These are phyloP conservation scores for Combretum micranthum DNA, from an alignment of 345 rosid genomes.

Conservation along the genomic window DNA sequence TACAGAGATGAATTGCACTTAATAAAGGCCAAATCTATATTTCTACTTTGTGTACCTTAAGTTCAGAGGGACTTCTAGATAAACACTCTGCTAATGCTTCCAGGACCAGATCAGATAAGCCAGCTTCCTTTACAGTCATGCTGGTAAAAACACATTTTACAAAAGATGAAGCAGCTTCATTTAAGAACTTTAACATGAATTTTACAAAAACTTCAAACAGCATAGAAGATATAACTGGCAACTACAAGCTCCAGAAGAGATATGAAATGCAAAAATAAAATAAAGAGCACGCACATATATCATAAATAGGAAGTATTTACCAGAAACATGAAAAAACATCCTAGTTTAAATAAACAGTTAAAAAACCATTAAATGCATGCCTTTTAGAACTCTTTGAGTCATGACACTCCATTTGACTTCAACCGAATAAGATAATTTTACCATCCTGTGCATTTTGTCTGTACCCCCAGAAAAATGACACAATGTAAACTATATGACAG, in stretches of 20 bases:
- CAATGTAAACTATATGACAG: too few species aligned
- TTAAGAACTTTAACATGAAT: background rate
- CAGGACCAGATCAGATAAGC: slow-evolving; percentile 61
- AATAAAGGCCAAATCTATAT: slow-evolving; percentile 2
- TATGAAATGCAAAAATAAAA: background rate
- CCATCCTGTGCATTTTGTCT: too few species aligned
- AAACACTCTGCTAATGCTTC: slow-evolving; percentile 63
- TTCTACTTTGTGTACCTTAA: slow-evolving; percentile 53
- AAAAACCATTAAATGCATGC: too few species aligned
- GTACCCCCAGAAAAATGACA: too few species aligned
- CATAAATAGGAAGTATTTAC: background rate
- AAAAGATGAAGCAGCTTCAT: background rate
- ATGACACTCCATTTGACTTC: too few species aligned
- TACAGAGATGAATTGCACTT: slow-evolving; percentile 3
- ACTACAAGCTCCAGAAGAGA: background rate
- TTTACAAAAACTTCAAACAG: background rate
- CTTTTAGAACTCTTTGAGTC: too few species aligned
- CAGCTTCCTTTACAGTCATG: slow-evolving; percentile 67
- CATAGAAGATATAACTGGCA: background rate
- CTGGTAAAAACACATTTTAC: slow-evolving; percentile 32
- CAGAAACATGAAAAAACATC: background rate
- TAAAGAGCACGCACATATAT: background rate
- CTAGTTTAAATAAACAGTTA: too few species aligned
- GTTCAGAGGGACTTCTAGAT: slow-evolving; percentile 61
- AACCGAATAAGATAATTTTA: too few species aligned